Evolutionary conservation across 768 basidiomycete species (phyloP), one percentile per base, ranked within the genome.

Genomic region (Dacryopinax primogenitus): DNA sequence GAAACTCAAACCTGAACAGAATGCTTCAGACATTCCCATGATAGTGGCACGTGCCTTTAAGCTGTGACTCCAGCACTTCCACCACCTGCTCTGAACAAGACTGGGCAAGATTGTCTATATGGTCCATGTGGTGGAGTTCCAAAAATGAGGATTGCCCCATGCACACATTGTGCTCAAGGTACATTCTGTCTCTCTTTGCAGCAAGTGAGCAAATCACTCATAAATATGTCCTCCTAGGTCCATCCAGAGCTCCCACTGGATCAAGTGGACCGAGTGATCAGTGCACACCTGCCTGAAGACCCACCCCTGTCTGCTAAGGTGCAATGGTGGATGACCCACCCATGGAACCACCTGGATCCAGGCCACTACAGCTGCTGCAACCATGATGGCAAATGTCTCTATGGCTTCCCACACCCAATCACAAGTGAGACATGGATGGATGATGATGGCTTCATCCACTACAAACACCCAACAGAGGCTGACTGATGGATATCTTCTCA

Each of bases 61-160:
- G 32, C 72, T 71, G 0, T 69, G 78, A 0, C 23, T 74, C 0
- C n/a, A 70, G 1, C 30, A 72, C 0, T 66, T 78, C 0, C 68
- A 70, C 23, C 33, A 70, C 68, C 0, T 75, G 75, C 69, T 77
- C 76, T 64, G 64, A 70, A 0, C 67, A 75, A 45, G 72, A 72
- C n/a, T 47, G 16, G 77, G 77, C 0, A n/a, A n/a, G 0, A 65
- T 68, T 0, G 7, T 72, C 0, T 78, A 78, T 62, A 39, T 64
- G 12, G 74, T 81, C 7, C 70, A 77, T 32, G 69, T 66, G 7
- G 68, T 79, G 28, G 77, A 80, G 67, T 80, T 79, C 65, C 77
- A 79, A 51, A 79, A 79, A 63, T 71, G 74, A 0, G 77, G 79
- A 0, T 67, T 79, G 0, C 78, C 78, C 0, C 78, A 80, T 67